A percentile compares a stretch with the other conserved stretches of the same genome.
phyloP scores from a whole-genome alignment of 1,284 basidiomycete species.

The Earliella scabrosa region DNA sequence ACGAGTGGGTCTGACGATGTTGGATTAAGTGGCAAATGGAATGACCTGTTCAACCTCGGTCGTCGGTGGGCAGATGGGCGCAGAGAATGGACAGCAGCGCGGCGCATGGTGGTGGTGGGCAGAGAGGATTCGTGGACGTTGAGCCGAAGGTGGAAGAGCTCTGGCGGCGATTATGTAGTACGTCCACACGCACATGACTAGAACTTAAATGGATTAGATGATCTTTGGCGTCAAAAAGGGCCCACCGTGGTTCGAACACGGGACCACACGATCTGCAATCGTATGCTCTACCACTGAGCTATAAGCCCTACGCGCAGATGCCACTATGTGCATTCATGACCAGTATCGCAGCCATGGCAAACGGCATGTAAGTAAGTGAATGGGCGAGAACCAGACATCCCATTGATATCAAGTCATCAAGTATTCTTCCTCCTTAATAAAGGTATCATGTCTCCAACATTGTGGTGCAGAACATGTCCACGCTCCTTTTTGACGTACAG shows the following conservation, averaged over 20 bases:
- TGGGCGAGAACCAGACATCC: too few relatives aligned
- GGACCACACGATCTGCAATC: constrained; percentile 38
- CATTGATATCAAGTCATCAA: too few relatives aligned
- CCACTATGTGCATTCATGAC: too few relatives aligned
- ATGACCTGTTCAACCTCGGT: constrained; percentile 1
- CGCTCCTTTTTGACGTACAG: constrained; percentile 32
- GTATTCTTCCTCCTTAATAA: constrained; percentile 18
- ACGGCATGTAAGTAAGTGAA: too few relatives aligned
- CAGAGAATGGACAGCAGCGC: constrained; percentile 25
- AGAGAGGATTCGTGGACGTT: background rate
- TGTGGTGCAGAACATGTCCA: constrained; percentile 32
- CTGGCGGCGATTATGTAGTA: too few relatives aligned
- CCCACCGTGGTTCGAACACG: constrained; percentile 38
- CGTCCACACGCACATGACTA: too few relatives aligned
- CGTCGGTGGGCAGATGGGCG: constrained; percentile 12
- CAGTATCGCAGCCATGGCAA: too few relatives aligned
- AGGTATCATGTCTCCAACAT: constrained; percentile 23
- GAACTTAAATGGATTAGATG: too few relatives aligned
- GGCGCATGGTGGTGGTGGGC: constrained; percentile 26
- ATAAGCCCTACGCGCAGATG: background rate
- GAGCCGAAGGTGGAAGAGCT: background rate
- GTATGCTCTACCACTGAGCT: constrained; percentile 41
- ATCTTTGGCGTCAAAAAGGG: constrained; percentile 26
- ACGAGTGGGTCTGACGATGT: constrained; percentile 36
- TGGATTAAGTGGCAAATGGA: background rate